Conservation (phyloP, 257 asterid species). For the Nicotiana undulata region DNA sequence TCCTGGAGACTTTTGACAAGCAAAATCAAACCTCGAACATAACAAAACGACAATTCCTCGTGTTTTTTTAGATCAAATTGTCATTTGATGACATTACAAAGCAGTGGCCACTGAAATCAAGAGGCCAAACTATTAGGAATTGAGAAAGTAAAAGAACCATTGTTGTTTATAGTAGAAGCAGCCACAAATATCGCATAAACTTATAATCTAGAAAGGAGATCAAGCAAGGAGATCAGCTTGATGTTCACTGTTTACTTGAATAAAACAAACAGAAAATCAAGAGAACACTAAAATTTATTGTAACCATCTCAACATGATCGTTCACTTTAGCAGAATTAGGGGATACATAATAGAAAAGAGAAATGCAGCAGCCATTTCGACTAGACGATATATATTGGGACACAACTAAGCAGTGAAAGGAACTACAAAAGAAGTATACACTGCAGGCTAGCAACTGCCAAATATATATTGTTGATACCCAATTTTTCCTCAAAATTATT, state of each 20-base stretch:
- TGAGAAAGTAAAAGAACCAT: background rate
- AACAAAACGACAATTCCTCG: background rate
- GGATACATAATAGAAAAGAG: background rate
- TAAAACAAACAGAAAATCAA: background rate
- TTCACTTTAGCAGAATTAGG: background rate
- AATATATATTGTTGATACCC: too few species aligned
- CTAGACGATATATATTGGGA: background rate
- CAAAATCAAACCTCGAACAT: background rate
- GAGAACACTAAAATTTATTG: background rate
- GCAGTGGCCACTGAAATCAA: constrained; percentile 6
- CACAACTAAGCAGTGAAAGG: background rate
- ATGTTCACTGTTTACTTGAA: background rate
- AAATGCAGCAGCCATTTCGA: background rate
- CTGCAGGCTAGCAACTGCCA: background rate
- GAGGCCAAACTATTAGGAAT: constrained; percentile 4
- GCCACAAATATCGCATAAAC: background rate
- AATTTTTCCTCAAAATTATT: too few species aligned
- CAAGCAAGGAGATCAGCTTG: background rate
- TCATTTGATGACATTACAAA: constrained; percentile 4
- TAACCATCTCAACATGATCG: background rate
- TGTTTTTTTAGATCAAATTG: constrained; percentile 1
- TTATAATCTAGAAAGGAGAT: background rate
- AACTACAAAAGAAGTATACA: background rate
- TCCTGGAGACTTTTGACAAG: background rate
- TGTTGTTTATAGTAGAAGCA: background rate